Evolutionary conservation across 768 basidiomycete species (phyloP), one percentile per base, ranked within the genome.

Genomic region (Collybiopsis confluens): DNA sequence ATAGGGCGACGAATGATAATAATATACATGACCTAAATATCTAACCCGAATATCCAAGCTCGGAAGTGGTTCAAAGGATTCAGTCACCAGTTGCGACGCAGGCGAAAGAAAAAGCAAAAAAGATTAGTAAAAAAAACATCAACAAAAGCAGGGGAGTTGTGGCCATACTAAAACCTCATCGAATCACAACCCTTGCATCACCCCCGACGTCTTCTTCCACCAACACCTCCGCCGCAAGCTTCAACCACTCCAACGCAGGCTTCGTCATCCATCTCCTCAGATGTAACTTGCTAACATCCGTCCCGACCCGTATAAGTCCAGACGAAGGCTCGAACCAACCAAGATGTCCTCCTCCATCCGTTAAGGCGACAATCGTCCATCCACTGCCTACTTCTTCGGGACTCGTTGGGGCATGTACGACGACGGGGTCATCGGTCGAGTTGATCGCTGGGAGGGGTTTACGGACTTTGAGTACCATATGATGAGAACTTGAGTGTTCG

Each of bases 371-470:
- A 18, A 71, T 64, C 20, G 76, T 67, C 65, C 70, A 78, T 26
- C 61, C 59, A 52, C 67, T 68, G 21, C 64, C 62, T 21, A 56
- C 45, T 36, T 48, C 52, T 24, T 41, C 26, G 2, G 55, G 24
- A 33, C 38, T 52, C 2, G 54, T 35, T 33, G 64, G 64, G 2
- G 61, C 60, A 23, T 73, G 67, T 45, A 64, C 66, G 37, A 80
- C 72, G 54, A 82, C 71, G 3, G 81, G 81, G 62, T 82, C 81
- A 60, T 82, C 77, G 11, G 68, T 67, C 6, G 81, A 69, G 52
- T 77, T 78, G 51, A 83, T 62, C 8, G 74, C 73, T 7, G 85
- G 69, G 56, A 80, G 73, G 9, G 83, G 83, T 41, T 82, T 73
- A 28, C 68, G 67, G 48, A 84, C 66, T 45, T 67, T 58, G 33